Evolutionary conservation across 2,329 filamentous ascomycete genomes (phyloP).

Genomic region (Pseudogymnoascus sp.): DNA sequence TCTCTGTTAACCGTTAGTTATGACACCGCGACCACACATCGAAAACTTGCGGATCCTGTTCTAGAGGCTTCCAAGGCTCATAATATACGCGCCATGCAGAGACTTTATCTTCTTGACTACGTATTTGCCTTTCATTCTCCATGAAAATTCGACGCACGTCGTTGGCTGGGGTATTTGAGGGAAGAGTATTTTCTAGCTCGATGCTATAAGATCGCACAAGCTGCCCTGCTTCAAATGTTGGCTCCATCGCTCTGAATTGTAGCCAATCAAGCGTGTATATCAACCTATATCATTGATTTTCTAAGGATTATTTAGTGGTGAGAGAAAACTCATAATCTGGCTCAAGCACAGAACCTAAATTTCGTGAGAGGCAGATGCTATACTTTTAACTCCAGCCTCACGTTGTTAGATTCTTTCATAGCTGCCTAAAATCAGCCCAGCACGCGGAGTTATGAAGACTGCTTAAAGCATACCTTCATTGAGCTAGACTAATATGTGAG

Average conservation of each 20-base stretch:
- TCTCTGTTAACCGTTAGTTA: constrained; percentile 5
- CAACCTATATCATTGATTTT: neutral
- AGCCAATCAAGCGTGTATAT: neutral
- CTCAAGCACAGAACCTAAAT: neutral
- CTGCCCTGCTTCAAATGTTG: neutral
- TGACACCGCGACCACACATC: neutral
- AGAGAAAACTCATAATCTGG: neutral
- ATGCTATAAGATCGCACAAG: neutral
- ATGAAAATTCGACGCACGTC: neutral
- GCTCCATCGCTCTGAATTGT: neutral
- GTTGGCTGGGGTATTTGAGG: neutral
- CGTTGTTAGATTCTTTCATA: neutral
- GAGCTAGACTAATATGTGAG: no score
- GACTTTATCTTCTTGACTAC: neutral
- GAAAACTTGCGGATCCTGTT: neutral
- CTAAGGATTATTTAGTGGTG: neutral
- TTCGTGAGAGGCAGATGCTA: neutral
- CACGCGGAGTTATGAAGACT: no score
- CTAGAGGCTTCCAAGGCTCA: constrained; percentile 14
- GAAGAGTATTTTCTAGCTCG: neutral
- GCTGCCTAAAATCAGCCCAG: neutral
- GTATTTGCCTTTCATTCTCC: neutral
- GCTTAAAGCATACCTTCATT: no score
- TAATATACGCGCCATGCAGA: constrained; percentile 17
- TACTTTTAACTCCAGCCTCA: neutral